Percentiles rank a stretch among this genome's conserved stretches.
phyloP scores from a whole-genome alignment of 202 grass and related monocot genomes.

The Bolboschoenoplectus hybrid region DNA sequence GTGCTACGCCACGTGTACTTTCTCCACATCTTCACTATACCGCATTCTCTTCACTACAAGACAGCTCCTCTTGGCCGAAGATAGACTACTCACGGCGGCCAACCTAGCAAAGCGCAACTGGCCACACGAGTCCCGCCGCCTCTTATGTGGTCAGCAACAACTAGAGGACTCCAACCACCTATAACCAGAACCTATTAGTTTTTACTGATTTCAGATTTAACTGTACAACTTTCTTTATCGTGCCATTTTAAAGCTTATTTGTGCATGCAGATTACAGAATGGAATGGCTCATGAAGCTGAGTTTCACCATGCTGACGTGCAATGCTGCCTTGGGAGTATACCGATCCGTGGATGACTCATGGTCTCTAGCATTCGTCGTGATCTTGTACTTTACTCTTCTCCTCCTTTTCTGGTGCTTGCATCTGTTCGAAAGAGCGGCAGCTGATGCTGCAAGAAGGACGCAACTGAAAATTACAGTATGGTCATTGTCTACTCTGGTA shows the following conservation, averaged over 20 bases:
- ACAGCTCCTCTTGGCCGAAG: too few species aligned
- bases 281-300: not conserved
- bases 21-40: too few species aligned
- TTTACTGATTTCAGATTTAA: not conserved
- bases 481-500: conserved; percentile 29
- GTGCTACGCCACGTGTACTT: too few species aligned
- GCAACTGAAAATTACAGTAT: conserved; percentile 22
- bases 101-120: too few species aligned
- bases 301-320: conserved; percentile 6
- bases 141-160: too few species aligned
- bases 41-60: too few species aligned
- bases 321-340: conserved; percentile 24
- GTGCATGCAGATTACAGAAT: conserved; percentile 10
- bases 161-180: not conserved
- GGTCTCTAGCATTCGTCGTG: conserved; percentile 1
- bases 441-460: not conserved
- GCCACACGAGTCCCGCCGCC: too few species aligned
- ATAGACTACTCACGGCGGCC: too few species aligned
- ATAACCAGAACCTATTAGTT: not conserved
- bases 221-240: not conserved
- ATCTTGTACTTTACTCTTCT: not conserved
- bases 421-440: conserved; percentile 10
- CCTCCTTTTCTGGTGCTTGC: conserved; percentile 35
- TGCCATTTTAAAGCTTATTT: not conserved
- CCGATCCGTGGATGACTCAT: conserved; percentile 8